These are phyloP conservation scores for Pachysandra terminalis DNA, from an alignment of 164 flowering plant species.

Conservation along the genomic window DNA sequence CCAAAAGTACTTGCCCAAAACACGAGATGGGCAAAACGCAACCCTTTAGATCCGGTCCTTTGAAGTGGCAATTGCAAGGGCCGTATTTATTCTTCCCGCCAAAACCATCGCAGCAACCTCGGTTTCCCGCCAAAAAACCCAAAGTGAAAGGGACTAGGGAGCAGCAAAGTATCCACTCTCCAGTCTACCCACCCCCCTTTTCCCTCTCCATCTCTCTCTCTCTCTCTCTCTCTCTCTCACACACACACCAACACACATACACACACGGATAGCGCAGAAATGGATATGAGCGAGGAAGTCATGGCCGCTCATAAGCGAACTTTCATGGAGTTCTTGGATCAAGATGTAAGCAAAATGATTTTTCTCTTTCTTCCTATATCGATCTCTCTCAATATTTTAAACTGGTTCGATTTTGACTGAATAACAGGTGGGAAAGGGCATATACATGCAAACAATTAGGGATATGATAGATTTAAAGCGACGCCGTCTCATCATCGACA, in stretches of 20 bases:
- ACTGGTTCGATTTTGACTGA: background rate
- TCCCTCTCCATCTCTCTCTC: background rate
- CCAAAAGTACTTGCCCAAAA: no score
- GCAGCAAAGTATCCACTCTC: background rate
- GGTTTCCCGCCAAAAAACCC: conserved; percentile 11
- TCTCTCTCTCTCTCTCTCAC: conserved; percentile 15
- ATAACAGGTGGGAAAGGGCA: conserved; percentile 36
- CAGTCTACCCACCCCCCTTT: no score
- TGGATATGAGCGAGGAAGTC: conserved; percentile 70
- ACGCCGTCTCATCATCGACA: conserved; percentile 63
- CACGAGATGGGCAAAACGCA: no score
- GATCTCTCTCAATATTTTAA: background rate
- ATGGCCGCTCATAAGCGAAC: conserved; percentile 66
- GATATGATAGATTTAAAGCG: conserved; percentile 62
- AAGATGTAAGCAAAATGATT: conserved; percentile 40
- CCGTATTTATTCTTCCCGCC: no score
- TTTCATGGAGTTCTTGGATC: conserved; percentile 67
- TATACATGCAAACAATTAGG: conserved; percentile 57
- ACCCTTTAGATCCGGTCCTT: no score
- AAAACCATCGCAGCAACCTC: background rate
- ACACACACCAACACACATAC: conserved; percentile 7
- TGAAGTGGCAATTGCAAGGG: no score
- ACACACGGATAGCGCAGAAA: conserved; percentile 26
- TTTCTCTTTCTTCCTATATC: conserved; percentile 18
- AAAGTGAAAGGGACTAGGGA: background rate